A percentile compares a stretch with the other conserved stretches of the same genome.
These are phyloP conservation scores for Elsinoe necatrix DNA, from an alignment of 2,329 filamentous ascomycete species.

Conservation along the genomic window DNA sequence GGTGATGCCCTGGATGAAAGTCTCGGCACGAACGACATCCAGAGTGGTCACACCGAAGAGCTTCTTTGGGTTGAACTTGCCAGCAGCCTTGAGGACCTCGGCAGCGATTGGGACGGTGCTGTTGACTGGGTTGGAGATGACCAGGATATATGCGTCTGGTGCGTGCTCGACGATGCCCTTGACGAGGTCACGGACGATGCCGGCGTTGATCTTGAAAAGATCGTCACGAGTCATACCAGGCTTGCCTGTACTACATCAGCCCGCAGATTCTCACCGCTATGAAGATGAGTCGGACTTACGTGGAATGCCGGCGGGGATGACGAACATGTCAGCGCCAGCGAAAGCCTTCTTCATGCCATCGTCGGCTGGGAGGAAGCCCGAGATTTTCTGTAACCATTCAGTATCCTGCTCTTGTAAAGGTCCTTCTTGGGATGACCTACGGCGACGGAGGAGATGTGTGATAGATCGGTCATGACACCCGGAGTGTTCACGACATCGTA, in stretches of 20 bases:
- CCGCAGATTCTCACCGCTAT: conserved; percentile 1
- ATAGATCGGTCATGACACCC: conserved; percentile 90
- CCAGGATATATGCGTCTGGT: conserved; percentile 87
- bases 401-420: neutral
- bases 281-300: conserved; percentile 46
- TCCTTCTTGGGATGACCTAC: conserved; percentile 40
- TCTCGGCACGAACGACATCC: conserved; percentile 96
- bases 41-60: conserved; percentile 98
- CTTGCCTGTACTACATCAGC: conserved; percentile 58
- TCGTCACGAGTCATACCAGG: conserved; percentile 99
- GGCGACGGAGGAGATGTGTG: conserved; percentile 88
- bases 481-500: conserved; percentile 99
- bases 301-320: conserved; percentile 96
- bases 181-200: conserved; percentile 90
- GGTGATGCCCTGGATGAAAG: conserved; percentile 79
- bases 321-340: conserved; percentile 87
- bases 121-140: conserved; percentile 99
- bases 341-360: conserved; percentile 78
- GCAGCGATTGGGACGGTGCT: conserved; percentile 96
- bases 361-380: conserved; percentile 78
- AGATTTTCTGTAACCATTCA: conserved; percentile 57
- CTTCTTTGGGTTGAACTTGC: conserved; percentile 88
- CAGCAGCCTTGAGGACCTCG: conserved; percentile 88
- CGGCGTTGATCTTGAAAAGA: conserved; percentile 99
- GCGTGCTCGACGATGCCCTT: conserved; percentile 78